Evolutionary conservation across 352 stramenopile genomes (phyloP).

Genomic region (Phytopythium litorale): DNA sequence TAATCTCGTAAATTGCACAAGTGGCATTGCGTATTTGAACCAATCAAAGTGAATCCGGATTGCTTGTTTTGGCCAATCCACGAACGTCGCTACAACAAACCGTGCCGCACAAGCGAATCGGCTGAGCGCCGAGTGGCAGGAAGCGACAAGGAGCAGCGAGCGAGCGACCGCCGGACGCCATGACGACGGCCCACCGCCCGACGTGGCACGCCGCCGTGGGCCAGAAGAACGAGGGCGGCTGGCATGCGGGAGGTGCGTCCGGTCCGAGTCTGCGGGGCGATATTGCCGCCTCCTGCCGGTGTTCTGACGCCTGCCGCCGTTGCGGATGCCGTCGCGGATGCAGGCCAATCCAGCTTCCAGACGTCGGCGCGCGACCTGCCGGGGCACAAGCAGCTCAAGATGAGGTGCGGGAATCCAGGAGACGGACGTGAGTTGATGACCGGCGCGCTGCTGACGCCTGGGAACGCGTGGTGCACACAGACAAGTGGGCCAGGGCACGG

Average conservation of each 20-base stretch:
- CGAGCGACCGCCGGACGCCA: constrained; percentile 12
- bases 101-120: not conserved
- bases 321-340: not conserved
- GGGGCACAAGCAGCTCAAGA: constrained; percentile 81
- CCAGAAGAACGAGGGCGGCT: constrained; percentile 84
- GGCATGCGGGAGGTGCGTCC: constrained; percentile 64
- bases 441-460: not conserved
- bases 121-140: not conserved
- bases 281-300: not conserved
- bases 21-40: no score
- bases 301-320: not conserved
- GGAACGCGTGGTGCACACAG: constrained; percentile 17
- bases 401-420: constrained; percentile 28
- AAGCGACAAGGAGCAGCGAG: not conserved
- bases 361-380: constrained; percentile 80
- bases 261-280: no score
- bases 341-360: constrained; percentile 76
- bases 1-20: no score
- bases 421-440: not conserved
- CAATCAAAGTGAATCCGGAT: no score
- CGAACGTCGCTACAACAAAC: no score
- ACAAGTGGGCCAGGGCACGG: constrained; percentile 78
- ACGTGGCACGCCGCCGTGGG: constrained; percentile 85
- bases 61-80: not conserved
- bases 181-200: constrained; percentile 85